Evolutionary conservation across 108 stramenopile species (phyloP), one percentile per base, ranked within the genome.

Genomic region (Fistulifera pelliculosa): DNA sequence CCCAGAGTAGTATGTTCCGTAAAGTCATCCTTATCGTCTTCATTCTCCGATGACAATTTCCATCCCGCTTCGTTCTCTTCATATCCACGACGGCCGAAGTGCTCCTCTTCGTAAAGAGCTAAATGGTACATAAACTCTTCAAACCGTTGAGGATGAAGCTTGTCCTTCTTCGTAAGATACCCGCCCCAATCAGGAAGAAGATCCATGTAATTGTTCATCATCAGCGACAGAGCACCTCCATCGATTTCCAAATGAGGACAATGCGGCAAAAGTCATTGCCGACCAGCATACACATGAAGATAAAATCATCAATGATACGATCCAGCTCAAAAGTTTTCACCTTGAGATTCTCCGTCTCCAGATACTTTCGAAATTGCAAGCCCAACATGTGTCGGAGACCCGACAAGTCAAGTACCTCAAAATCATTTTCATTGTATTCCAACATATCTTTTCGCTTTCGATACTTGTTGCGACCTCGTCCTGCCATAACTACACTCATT

Each of bases 231-330:
- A 21, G 93, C 93, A 15, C 96, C 96, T 45, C 89, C 77, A 38
- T 93, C 88, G 61, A 97, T 97, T 60, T 93, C 92, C 56, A 97
- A 59, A 61, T 98, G 96, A 0, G 96, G 96, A 35, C 79, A 56
- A 61, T 95, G 92, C 1, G 96, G 94, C 54, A 99, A 68, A 99
- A 99, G 61, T 99, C 98, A 66, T 99, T 99, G 43, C 98, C 98
- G 8, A 97, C 94, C 21, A 98, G 61, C 81, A 97, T 92, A 72
- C 94, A 97, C 80, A 98, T 91, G 68, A 98, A 94, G 13, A 99
- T 94, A 63, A 96, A 97, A 61, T 99, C 98, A 73, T 99, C 98
- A 47, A 99, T 81, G 31, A 96, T 73, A 16, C 98, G 74, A 52
- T 94, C 73, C 17, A 93, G 60, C 27, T 92, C 85, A 52, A 81